Base-by-base conservation (phyloP, 768 basidiomycete species). In the Russula sp. region DNA sequence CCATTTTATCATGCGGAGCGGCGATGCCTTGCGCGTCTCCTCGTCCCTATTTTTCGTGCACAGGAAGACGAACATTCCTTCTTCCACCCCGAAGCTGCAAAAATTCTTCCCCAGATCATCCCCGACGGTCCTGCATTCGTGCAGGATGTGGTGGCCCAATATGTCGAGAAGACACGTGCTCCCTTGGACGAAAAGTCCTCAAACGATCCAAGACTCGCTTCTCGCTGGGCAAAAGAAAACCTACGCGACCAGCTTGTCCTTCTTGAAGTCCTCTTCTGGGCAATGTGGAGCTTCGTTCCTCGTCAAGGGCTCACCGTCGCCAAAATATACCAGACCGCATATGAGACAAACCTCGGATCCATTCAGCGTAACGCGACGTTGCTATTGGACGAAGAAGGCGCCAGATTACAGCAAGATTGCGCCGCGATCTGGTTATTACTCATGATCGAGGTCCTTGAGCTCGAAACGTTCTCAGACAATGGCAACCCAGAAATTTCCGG, bases 181-280 rank as follows among this genome's bases (percentile, higher is more conserved):
- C 70, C 72, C 26, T 69, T 86, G 62, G 83, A 87, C 0, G 77
- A 76, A 53, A 72, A 74, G 13, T 73, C 80, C 24, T 73, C 68
- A n/a, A 73, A 75, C 3, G 80, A 89, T 67, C 86, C 86, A 20
- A 80, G 79, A 65, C 78, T 79, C 20, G 86, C 84, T 11, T 80
- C 85, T n/a, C 74, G 76, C 46, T 89, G 86, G 84, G 87, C 83
- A 44, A 90, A 88, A 76, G 87, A 92, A 73, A 88, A 84, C 70
- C 71, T 81, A 36, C 84, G 82, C 70, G 88, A 94, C 71, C 95
- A 96, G 73, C 76, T 93, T 48, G 85, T 86, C 13, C 72, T 94
- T 49, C 77, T 97, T 55, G 92, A 97, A 68, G 84, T 95, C 38
- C 79, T 97, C 51, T 98, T 97, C 75, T 92, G 91, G 84, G 81